These are phyloP conservation scores for Magnolia kwangsiensis DNA, from an alignment of 164 flowering plant genomes.

Conservation along the genomic window DNA sequence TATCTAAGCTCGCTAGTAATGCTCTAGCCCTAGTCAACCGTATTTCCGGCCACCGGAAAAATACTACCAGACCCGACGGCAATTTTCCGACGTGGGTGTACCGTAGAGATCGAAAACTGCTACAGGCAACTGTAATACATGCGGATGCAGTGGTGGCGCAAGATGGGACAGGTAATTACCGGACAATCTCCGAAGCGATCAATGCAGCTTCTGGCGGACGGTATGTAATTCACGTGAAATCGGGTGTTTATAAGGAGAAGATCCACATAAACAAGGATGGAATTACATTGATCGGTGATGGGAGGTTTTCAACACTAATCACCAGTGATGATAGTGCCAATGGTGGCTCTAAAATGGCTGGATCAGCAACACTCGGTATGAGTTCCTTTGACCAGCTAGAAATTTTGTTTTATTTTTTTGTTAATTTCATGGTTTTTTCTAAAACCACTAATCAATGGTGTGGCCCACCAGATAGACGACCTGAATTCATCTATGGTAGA, in stretches of 20 bases:
- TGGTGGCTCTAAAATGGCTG: constrained; percentile 30
- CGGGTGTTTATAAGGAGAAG: constrained; percentile 46
- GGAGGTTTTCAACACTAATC: constrained; percentile 38
- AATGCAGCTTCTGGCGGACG: constrained; percentile 37
- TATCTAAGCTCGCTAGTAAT: constrained; percentile 39
- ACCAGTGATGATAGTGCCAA: constrained; percentile 27
- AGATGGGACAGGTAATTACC: constrained; percentile 45
- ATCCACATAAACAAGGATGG: constrained; percentile 38
- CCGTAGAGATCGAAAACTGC: constrained; percentile 30
- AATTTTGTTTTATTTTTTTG: too few relatives aligned
- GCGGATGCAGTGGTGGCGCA: constrained; percentile 45
- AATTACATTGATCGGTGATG: constrained; percentile 48
- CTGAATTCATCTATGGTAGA: too few relatives aligned
- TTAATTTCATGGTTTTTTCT: too few relatives aligned
- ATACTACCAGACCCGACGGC: neutral
- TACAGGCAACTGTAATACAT: constrained; percentile 19
- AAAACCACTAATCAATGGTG: too few relatives aligned
- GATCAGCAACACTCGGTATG: constrained; percentile 45
- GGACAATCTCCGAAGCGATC: constrained; percentile 35
- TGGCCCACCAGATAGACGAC: too few relatives aligned
- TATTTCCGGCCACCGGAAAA: constrained; percentile 11
- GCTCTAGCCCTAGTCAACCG: constrained; percentile 44
- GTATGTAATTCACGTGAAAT: constrained; percentile 48
- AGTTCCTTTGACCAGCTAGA: neutral
- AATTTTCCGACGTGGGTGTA: constrained; percentile 36